These are phyloP conservation scores for Xylaria sp. DNA, from an alignment of 2,329 filamentous ascomycete genomes.

Conservation along the genomic window DNA sequence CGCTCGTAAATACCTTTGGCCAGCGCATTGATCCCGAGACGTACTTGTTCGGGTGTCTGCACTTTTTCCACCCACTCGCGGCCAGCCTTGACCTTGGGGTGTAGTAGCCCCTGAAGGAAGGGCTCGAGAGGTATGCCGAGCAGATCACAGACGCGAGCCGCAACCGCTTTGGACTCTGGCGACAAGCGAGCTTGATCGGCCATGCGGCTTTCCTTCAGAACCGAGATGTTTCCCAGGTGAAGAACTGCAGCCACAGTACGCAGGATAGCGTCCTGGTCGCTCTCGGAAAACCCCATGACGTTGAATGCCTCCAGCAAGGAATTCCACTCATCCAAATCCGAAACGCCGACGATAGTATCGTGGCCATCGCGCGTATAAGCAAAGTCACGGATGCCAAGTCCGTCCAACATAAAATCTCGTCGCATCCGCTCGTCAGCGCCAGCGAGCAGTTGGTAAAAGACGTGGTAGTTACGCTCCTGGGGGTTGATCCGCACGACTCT, in stretches of 20 bases:
- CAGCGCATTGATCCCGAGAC: conserved; percentile 80
- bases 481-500: conserved; percentile 83
- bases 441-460: conserved; percentile 92
- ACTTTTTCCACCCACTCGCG: conserved; percentile 98
- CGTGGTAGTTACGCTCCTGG: conserved; percentile 91
- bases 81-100: conserved; percentile 91
- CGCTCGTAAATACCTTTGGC: conserved; percentile 98
- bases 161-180: conserved; percentile 67
- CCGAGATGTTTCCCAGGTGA: conserved; percentile 85
- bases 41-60: conserved; percentile 93
- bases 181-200: conserved; percentile 84
- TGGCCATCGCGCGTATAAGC: conserved; percentile 88
- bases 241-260: conserved; percentile 85
- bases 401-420: conserved; percentile 68
- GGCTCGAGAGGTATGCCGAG: conserved; percentile 79
- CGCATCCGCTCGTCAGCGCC: conserved; percentile 72
- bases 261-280: conserved; percentile 78
- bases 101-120: conserved; percentile 82
- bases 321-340: conserved; percentile 86
- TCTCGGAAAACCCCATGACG: conserved; percentile 85
- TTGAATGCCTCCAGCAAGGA: conserved; percentile 84
- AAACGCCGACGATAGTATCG: conserved; percentile 84
- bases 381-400: conserved; percentile 77
- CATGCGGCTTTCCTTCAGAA: conserved; percentile 83
- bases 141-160: conserved; percentile 73